Evolutionary conservation across 2,329 filamentous ascomycete genomes (phyloP).

Genomic region (Zymoseptoria crescenta): DNA sequence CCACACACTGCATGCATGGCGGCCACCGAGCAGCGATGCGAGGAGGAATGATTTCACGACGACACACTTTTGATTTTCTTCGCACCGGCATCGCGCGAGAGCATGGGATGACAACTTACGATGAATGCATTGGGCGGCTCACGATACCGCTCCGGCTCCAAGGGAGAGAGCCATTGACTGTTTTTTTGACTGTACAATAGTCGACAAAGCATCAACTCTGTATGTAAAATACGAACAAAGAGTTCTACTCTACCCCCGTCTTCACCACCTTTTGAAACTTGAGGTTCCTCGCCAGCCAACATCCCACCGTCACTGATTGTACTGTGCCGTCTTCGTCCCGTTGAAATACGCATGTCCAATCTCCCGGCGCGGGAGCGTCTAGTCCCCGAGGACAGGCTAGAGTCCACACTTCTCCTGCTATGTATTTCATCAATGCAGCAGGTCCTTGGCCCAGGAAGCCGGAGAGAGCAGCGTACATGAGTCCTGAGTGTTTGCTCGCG

Average conservation of each 20-base stretch:
- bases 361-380: conserved; percentile 36
- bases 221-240: neutral
- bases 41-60: neutral
- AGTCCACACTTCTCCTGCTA: conserved; percentile 36
- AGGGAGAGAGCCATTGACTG: neutral
- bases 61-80: neutral
- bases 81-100: neutral
- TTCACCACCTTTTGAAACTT: conserved; percentile 11
- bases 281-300: conserved; percentile 34
- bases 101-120: neutral
- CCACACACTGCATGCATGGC: neutral
- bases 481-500: conserved; percentile 17
- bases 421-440: conserved; percentile 30
- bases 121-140: neutral
- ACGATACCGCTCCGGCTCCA: neutral
- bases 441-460: conserved; percentile 37
- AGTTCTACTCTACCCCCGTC: neutral
- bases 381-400: conserved; percentile 35
- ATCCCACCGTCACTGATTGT: conserved; percentile 30
- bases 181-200: neutral
- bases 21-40: neutral
- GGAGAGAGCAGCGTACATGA: conserved; percentile 38
- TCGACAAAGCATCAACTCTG: neutral
- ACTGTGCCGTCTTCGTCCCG: conserved; percentile 18
- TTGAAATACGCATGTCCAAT: conserved; percentile 37